Evolutionary conservation across 108 stramenopile genomes (phyloP).

Genomic region (Pseudonitzschia multistriata): DNA sequence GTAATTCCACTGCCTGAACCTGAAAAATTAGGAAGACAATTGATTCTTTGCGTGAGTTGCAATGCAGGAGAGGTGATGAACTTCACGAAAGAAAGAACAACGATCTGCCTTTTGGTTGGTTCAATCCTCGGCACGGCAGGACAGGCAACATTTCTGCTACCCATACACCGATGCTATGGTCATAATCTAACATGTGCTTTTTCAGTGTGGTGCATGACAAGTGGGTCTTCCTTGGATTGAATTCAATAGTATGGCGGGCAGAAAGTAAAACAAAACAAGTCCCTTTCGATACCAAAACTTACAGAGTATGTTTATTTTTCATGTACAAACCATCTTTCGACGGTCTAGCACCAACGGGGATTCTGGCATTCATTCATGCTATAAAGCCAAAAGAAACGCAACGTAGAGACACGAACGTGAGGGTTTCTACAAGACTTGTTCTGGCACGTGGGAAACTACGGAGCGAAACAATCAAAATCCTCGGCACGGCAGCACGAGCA

Average conservation of each 20-base stretch:
- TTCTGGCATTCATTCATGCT: too few relatives aligned
- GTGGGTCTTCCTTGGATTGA: constrained; percentile 1
- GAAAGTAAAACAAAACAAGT: neutral
- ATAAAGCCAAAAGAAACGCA: neutral
- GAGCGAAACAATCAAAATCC: neutral
- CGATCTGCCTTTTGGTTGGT: neutral
- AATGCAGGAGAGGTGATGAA: too few relatives aligned
- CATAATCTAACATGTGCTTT: constrained; percentile 16
- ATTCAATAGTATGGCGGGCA: neutral
- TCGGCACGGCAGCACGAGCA: constrained; percentile 8
- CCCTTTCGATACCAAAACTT: neutral
- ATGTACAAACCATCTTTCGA: too few relatives aligned
- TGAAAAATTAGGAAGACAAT: too few relatives aligned
- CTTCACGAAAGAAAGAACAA: neutral
- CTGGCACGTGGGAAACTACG: neutral
- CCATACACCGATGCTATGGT: constrained; percentile 11
- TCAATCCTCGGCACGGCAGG: constrained; percentile 15
- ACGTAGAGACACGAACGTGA: neutral
- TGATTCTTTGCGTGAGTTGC: too few relatives aligned
- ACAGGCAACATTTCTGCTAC: constrained; percentile 16
- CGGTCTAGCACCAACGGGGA: too few relatives aligned
- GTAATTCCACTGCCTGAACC: too few relatives aligned
- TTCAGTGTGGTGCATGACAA: constrained; percentile 17
- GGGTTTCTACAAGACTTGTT: neutral
- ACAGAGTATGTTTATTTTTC: neutral